Percentiles rank a stretch among this genome's conserved stretches.
phyloP scores from a whole-genome alignment of 1,284 basidiomycete species.

The Sporisorium graminicola region DNA sequence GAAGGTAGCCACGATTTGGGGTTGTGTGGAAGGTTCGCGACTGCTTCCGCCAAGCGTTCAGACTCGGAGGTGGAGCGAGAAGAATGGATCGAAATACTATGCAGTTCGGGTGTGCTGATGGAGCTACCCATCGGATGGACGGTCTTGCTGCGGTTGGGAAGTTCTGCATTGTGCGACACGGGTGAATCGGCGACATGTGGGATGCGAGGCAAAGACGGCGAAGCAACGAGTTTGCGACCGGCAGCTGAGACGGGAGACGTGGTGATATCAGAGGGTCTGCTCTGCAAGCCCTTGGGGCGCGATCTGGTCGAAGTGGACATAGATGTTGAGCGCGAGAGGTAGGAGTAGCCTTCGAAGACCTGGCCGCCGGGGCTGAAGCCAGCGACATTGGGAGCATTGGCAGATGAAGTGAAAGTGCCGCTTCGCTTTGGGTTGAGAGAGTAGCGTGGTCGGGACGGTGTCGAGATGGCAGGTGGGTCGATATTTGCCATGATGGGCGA shows the following conservation, averaged over 20 bases:
- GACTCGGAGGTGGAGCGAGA: slow-evolving; percentile 32
- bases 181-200: slow-evolving; percentile 11
- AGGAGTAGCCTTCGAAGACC: slow-evolving; percentile 61
- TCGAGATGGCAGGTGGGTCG: slow-evolving; percentile 41
- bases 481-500: slow-evolving; percentile 22
- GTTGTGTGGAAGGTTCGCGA: slow-evolving; percentile 49
- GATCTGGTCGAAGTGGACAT: slow-evolving; percentile 60
- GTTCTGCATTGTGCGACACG: slow-evolving; percentile 8
- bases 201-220: slow-evolving; percentile 26
- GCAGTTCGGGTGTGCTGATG: slow-evolving; percentile 27
- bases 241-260: slow-evolving; percentile 11
- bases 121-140: slow-evolving; percentile 31
- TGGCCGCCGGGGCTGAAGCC: slow-evolving; percentile 63
- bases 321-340: slow-evolving; percentile 55
- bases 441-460: slow-evolving; percentile 43
- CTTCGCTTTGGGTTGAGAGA: slow-evolving; percentile 31
- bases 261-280: slow-evolving; percentile 9
- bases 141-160: slow-evolving; percentile 31
- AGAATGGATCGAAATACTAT: slow-evolving; percentile 4
- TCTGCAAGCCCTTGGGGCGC: slow-evolving; percentile 49
- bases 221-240: slow-evolving; percentile 7
- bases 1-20: slow-evolving; percentile 62
- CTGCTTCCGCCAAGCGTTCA: slow-evolving; percentile 39
- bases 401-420: slow-evolving; percentile 18
- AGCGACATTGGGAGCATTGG: slow-evolving; percentile 34